These are phyloP conservation scores for Kazachstania psychrophila DNA, from an alignment of 805 yeast genomes.

Conservation along the genomic window DNA sequence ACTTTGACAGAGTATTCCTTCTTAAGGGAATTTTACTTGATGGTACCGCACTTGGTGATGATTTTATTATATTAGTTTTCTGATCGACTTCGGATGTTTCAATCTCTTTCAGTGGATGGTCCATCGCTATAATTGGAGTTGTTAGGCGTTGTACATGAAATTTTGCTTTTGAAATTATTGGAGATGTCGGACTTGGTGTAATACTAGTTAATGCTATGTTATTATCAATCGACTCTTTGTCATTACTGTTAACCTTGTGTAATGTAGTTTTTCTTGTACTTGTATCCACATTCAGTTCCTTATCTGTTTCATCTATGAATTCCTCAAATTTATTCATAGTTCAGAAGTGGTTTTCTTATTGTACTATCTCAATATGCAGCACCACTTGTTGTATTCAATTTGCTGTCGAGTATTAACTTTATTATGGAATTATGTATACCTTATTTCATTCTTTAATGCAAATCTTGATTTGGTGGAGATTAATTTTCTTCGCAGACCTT, in stretches of 20 bases:
- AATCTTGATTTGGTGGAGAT: no score
- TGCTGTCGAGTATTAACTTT: no score
- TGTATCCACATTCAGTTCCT: constrained; percentile 30
- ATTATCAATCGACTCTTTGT: neutral
- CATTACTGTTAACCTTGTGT: no score
- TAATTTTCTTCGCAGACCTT: no score
- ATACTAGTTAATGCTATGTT: neutral
- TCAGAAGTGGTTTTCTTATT: no score
- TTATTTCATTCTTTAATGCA: no score
- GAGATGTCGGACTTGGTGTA: constrained; percentile 5
- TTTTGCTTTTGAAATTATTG: constrained; percentile 4
- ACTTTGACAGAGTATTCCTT: constrained; percentile 5
- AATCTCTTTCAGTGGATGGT: constrained; percentile 10
- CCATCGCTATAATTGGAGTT: constrained; percentile 13
- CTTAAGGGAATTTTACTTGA: neutral
- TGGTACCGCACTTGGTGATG: neutral
- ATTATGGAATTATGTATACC: no score
- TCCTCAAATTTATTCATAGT: constrained; percentile 29
- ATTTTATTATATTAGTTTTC: neutral
- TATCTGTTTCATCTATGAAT: constrained; percentile 32
- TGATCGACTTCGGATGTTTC: neutral
- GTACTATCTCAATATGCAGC: no score
- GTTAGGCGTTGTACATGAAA: constrained; percentile 10
- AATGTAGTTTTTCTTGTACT: constrained; percentile 22
- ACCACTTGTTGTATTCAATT: no score